Conservation (phyloP, 1,284 basidiomycete genomes). For the Porodaedalea pini region DNA sequence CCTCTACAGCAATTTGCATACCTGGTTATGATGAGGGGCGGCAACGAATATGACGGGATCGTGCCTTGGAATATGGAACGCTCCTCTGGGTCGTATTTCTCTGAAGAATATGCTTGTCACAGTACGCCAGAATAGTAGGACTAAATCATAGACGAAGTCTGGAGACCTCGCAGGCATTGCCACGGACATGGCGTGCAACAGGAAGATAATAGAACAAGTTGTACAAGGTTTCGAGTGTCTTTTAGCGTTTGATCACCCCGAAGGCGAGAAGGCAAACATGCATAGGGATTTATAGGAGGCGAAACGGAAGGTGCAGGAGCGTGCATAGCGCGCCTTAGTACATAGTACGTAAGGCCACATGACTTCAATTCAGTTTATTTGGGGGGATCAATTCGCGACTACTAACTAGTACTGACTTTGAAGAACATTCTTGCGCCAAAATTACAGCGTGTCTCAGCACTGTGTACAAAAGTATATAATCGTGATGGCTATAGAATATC, state of each 20-base stretch:
- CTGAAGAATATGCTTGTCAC: slow-evolving; percentile 97
- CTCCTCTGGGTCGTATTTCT: slow-evolving; percentile 91
- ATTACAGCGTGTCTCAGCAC: neutral
- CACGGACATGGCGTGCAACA: slow-evolving; percentile 11
- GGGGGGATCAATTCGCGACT: neutral
- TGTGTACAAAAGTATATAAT: neutral
- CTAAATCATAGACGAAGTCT: slow-evolving; percentile 53
- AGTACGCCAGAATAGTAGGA: slow-evolving; percentile 74
- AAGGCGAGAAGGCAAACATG: neutral
- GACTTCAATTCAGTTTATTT: neutral
- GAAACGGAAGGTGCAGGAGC: neutral
- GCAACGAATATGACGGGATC: slow-evolving; percentile 96
- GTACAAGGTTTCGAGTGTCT: neutral
- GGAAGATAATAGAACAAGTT: neutral
- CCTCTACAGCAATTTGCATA: slow-evolving; percentile 32
- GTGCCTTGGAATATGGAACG: slow-evolving; percentile 90
- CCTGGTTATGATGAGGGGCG: slow-evolving; percentile 96
- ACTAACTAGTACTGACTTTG: neutral
- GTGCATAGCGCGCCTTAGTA: no score
- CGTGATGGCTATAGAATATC: neutral
- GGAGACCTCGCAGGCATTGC: slow-evolving; percentile 20
- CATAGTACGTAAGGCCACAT: neutral
- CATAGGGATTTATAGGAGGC: neutral
- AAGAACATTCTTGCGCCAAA: no score
- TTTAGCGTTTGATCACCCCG: no score